These are phyloP conservation scores for Termitomyces eurrhizus DNA, from an alignment of 768 basidiomycete species.

Conservation along the genomic window DNA sequence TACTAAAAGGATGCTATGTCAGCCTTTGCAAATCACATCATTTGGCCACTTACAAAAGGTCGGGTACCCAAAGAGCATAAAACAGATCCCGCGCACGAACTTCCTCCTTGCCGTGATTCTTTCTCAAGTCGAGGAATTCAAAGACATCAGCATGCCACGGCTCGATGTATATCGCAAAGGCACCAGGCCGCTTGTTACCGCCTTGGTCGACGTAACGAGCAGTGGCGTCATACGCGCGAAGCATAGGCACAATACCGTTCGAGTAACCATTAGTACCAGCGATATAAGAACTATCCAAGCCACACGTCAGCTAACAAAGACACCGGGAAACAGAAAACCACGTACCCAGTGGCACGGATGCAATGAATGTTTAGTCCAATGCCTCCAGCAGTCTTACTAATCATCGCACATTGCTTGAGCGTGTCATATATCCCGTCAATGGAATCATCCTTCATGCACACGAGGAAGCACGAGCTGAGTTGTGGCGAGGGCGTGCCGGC, in stretches of 20 bases:
- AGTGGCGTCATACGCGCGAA: constrained; percentile 95
- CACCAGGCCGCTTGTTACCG: constrained; percentile 98
- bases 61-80: constrained; percentile 97
- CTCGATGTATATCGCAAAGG: constrained; percentile 97
- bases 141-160: constrained; percentile 99
- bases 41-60: constrained; percentile 72
- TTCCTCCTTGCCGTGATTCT: constrained; percentile 99
- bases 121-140: constrained; percentile 94
- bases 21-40: background rate
- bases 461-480: constrained; percentile 94
- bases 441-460: constrained; percentile 97
- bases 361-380: constrained; percentile 95
- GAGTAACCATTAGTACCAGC: constrained; percentile 99
- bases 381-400: constrained; percentile 98
- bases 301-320: background rate
- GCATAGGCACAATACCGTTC: constrained; percentile 99
- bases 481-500: constrained; percentile 96
- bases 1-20: constrained; percentile 40
- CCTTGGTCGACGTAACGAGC: constrained; percentile 99
- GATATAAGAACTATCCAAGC: constrained; percentile 77
- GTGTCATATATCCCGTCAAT: constrained; percentile 99
- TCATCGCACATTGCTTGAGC: constrained; percentile 97
- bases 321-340: constrained; percentile 7
- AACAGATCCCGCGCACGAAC: constrained; percentile 94
- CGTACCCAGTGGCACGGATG: constrained; percentile 91